Conservation (phyloP, 2,329 filamentous ascomycete genomes). For the Sarocladium brachiariae region DNA sequence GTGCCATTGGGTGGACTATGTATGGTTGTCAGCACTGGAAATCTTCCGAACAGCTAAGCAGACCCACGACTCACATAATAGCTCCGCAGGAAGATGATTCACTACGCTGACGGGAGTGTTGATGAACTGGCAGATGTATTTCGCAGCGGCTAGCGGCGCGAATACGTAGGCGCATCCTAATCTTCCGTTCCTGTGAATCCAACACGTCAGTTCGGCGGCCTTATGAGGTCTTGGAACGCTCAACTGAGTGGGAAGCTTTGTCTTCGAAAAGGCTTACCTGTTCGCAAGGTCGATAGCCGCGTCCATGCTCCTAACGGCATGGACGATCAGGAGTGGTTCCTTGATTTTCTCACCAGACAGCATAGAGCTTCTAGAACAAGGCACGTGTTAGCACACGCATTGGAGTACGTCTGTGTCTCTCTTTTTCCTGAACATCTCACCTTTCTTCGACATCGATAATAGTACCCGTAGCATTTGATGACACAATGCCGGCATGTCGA, state of each 20-base stretch:
- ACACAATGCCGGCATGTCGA: conserved; percentile 11
- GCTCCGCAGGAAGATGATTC: conserved; percentile 49
- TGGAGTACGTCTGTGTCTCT: too few relatives aligned
- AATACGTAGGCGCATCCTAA: conserved; percentile 47
- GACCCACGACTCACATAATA: conserved; percentile 35
- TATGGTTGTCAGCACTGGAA: too few relatives aligned
- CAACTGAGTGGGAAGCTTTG: too few relatives aligned
- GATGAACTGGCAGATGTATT: conserved; percentile 54
- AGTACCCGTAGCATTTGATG: conserved; percentile 18
- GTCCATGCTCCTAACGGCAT: conserved; percentile 41
- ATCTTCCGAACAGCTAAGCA: too few relatives aligned
- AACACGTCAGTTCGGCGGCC: too few relatives aligned
- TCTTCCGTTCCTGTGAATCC: conserved; percentile 15
- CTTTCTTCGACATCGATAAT: conserved; percentile 16
- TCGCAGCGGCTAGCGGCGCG: conserved; percentile 39
- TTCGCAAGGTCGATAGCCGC: conserved; percentile 44
- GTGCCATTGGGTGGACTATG: conserved; percentile 31
- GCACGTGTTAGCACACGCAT: background rate
- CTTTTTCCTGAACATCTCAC: too few relatives aligned
- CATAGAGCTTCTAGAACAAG: conserved; percentile 17
- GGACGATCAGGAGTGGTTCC: conserved; percentile 36
- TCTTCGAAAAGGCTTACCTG: conserved; percentile 17
- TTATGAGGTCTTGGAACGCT: too few relatives aligned
- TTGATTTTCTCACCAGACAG: conserved; percentile 31
- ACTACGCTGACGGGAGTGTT: conserved; percentile 41